Percentiles rank a stretch among this genome's conserved stretches.
Conservation (phyloP, 1,284 basidiomycete genomes). For the Pascua guehoae region DNA sequence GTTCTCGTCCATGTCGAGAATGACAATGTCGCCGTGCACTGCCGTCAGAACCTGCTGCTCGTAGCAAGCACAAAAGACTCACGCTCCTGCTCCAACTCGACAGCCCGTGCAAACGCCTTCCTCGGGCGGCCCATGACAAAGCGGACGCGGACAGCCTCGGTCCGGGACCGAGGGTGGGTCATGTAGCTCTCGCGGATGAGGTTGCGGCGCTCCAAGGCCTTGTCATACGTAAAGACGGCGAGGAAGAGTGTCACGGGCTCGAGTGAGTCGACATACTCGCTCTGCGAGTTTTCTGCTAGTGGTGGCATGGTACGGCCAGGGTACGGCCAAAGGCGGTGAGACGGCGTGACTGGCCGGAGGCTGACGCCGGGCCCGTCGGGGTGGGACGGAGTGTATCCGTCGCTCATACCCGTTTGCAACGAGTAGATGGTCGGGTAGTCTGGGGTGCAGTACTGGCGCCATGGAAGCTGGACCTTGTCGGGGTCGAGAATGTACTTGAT, state of each 20-base stretch:
- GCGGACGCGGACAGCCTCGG: slow-evolving; percentile 80
- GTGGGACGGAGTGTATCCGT: slow-evolving; percentile 1
- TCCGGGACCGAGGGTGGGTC: slow-evolving; percentile 72
- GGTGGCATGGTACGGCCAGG: slow-evolving; percentile 11
- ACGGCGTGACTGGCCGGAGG: slow-evolving; percentile 29
- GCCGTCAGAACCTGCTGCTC: slow-evolving; percentile 11
- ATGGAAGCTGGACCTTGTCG: slow-evolving; percentile 90
- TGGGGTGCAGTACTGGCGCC: slow-evolving; percentile 84
- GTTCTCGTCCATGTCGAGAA: slow-evolving; percentile 54
- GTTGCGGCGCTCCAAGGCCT: slow-evolving; percentile 77
- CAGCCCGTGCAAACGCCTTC: slow-evolving; percentile 69
- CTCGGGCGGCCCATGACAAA: slow-evolving; percentile 87
- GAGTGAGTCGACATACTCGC: slow-evolving; percentile 57
- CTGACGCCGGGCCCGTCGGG: slow-evolving; percentile 5
- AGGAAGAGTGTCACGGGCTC: slow-evolving; percentile 84
- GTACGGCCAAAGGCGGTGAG: slow-evolving; percentile 48
- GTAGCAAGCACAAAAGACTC: slow-evolving; percentile 44
- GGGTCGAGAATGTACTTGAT: slow-evolving; percentile 91
- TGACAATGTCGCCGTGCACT: slow-evolving; percentile 64
- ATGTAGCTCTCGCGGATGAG: slow-evolving; percentile 88
- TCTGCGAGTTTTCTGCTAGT: too few species aligned
- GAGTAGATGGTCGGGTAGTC: slow-evolving; percentile 47
- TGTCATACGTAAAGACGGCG: slow-evolving; percentile 88
- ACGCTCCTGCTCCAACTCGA: slow-evolving; percentile 90
- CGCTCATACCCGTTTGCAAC: slow-evolving; percentile 22